Evolutionary conservation across 2,329 filamentous ascomycete genomes (phyloP).

Genomic region (Didymella pinodella): DNA sequence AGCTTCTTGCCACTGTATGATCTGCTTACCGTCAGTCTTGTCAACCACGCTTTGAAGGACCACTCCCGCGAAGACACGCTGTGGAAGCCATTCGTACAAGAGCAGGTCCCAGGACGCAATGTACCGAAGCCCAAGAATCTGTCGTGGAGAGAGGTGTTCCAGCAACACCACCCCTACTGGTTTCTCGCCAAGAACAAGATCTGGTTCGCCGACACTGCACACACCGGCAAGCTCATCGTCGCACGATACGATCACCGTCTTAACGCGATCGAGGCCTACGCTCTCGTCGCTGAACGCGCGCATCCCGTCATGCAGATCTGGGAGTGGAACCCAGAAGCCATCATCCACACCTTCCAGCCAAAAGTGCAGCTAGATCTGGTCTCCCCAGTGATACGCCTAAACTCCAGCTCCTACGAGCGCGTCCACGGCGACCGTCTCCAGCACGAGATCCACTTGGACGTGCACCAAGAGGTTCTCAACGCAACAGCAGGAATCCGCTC

Average conservation of each 20-base stretch:
- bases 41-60: slow-evolving; percentile 66
- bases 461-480: slow-evolving; percentile 32
- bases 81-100: slow-evolving; percentile 76
- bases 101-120: slow-evolving; percentile 63
- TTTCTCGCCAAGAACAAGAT: slow-evolving; percentile 81
- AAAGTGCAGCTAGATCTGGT: slow-evolving; percentile 75
- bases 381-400: slow-evolving; percentile 66
- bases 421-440: slow-evolving; percentile 52
- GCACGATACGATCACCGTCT: slow-evolving; percentile 76
- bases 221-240: slow-evolving; percentile 78
- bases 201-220: slow-evolving; percentile 81
- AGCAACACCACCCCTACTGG: slow-evolving; percentile 80
- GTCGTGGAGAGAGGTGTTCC: slow-evolving; percentile 75
- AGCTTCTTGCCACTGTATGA: slow-evolving; percentile 70
- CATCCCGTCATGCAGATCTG: slow-evolving; percentile 67
- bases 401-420: slow-evolving; percentile 40
- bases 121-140: slow-evolving; percentile 61
- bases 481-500: slow-evolving; percentile 61
- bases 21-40: slow-evolving; percentile 66
- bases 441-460: slow-evolving; percentile 61
- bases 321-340: slow-evolving; percentile 69
- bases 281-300: slow-evolving; percentile 71
- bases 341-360: slow-evolving; percentile 77
- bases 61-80: slow-evolving; percentile 71
- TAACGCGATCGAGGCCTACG: slow-evolving; percentile 82